Evolutionary conservation across 352 stramenopile genomes (phyloP).

Genomic region (Pythium pyrilobum): DNA sequence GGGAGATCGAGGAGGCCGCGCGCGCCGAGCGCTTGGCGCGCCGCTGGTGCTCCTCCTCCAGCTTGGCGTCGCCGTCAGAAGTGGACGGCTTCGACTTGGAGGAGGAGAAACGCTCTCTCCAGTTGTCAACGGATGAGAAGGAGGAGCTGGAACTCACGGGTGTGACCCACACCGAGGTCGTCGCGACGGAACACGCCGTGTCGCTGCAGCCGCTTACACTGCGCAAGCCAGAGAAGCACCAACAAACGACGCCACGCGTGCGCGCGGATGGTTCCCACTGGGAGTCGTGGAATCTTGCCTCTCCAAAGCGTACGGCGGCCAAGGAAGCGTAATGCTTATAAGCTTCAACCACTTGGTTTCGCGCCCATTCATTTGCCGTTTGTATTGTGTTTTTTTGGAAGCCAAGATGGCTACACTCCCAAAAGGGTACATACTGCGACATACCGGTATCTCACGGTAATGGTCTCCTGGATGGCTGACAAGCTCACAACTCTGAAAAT

Average conservation of each 20-base stretch:
- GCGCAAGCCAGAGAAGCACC: constrained; percentile 5
- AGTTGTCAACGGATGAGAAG: not conserved
- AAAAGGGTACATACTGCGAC: not conserved
- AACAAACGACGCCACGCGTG: not conserved
- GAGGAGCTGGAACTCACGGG: not conserved
- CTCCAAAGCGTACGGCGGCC: constrained; percentile 9
- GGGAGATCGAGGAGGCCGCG: constrained; percentile 23
- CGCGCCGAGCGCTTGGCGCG: constrained; percentile 13
- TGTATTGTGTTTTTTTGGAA: too few relatives aligned
- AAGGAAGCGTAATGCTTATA: constrained; percentile 15
- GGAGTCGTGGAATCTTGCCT: constrained; percentile 21
- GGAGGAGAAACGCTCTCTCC: constrained; percentile 8
- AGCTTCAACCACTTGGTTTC: too few relatives aligned
- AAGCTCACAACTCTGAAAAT: constrained; percentile 5
- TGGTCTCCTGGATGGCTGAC: constrained; percentile 12
- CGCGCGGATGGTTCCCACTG: constrained; percentile 9
- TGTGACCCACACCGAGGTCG: not conserved
- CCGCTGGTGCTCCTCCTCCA: constrained; percentile 6
- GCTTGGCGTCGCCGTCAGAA: not conserved
- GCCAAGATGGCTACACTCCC: not conserved
- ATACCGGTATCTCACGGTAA: constrained; percentile 1
- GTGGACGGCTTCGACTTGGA: constrained; percentile 3
- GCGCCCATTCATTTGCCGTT: too few relatives aligned
- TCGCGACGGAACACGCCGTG: constrained; percentile 7
- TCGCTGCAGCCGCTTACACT: constrained; percentile 4